Percentiles rank a stretch among this genome's conserved stretches.
phyloP scores from a whole-genome alignment of 495 filamentous ascomycete species.

The Hypoxylon rickii region DNA sequence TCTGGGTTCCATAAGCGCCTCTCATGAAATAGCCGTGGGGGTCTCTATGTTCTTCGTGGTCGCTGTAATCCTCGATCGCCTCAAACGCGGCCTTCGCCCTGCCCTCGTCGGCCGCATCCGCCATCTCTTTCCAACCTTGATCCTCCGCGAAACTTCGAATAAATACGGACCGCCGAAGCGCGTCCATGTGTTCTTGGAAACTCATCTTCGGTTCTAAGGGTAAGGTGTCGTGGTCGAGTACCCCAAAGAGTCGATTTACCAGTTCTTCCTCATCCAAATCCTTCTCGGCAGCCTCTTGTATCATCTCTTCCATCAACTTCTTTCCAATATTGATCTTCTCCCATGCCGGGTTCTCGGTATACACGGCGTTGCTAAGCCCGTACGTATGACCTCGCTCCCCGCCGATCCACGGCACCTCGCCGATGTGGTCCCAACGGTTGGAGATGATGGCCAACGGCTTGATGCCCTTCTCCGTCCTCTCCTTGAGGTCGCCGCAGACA shows the following conservation, averaged over 20 bases:
- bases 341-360: conserved; percentile 70
- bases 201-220: conserved; percentile 62
- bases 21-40: conserved; percentile 50
- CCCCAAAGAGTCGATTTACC: conserved; percentile 67
- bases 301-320: conserved; percentile 46
- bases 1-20: conserved; percentile 87
- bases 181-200: conserved; percentile 70
- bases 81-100: conserved; percentile 41
- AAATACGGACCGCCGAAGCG: conserved; percentile 80
- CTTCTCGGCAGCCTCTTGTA: conserved; percentile 49
- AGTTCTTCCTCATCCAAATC: conserved; percentile 64
- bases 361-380: conserved; percentile 85
- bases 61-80: conserved; percentile 33
- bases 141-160: conserved; percentile 72
- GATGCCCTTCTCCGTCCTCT: conserved; percentile 45
- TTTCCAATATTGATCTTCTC: conserved; percentile 73
- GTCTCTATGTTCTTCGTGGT: conserved; percentile 29
- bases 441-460: conserved; percentile 84
- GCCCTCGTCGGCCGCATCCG: conserved; percentile 58
- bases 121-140: conserved; percentile 51
- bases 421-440: conserved; percentile 73
- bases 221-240: conserved; percentile 75
- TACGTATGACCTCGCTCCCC: conserved; percentile 64
- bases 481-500: conserved; percentile 78
- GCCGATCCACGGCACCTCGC: conserved; percentile 72